A percentile compares a stretch with the other conserved stretches of the same genome.
Evolutionary conservation across 2,329 filamentous ascomycete species (phyloP).

Genomic region (Rutstroemia sp.): DNA sequence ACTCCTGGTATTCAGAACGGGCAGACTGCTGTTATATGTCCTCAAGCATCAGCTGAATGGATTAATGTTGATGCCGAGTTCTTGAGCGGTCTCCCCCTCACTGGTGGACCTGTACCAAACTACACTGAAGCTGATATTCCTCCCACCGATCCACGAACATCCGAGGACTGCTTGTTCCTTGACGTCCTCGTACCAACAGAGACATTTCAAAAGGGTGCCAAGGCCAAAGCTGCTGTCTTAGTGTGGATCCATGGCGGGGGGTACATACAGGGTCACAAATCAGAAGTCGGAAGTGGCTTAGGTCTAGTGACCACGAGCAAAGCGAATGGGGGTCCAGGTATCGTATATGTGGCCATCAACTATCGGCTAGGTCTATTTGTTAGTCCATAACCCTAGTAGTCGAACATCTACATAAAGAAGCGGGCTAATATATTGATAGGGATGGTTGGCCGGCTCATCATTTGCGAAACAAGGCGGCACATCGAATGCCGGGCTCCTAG

Average conservation of each 20-base stretch:
- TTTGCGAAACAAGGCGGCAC: slow-evolving; percentile 33
- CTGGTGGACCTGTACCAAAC: too few relatives aligned
- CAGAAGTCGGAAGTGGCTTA: slow-evolving; percentile 28
- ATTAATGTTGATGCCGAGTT: too few relatives aligned
- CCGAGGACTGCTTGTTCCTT: slow-evolving; percentile 41
- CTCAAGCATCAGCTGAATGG: slow-evolving; percentile 11
- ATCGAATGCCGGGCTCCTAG: slow-evolving; percentile 43
- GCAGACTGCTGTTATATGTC: slow-evolving; percentile 13
- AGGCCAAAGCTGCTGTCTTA: neutral
- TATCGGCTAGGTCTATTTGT: slow-evolving; percentile 28
- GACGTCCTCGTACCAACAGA: slow-evolving; percentile 38
- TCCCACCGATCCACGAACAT: too few relatives aligned
- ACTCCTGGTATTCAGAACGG: slow-evolving; percentile 24
- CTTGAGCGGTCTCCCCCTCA: too few relatives aligned
- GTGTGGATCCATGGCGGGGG: too few relatives aligned
- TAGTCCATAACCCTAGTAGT: slow-evolving; percentile 2
- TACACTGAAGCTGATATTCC: too few relatives aligned
- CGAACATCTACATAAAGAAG: too few relatives aligned
- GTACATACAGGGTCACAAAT: too few relatives aligned
- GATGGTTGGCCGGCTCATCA: slow-evolving; percentile 33
- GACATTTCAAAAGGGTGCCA: slow-evolving; percentile 22
- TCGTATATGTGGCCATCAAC: slow-evolving; percentile 28
- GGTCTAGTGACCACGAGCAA: slow-evolving; percentile 30
- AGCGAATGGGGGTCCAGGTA: slow-evolving; percentile 29
- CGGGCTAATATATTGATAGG: neutral